Percentiles rank a stretch among this genome's conserved stretches.
Evolutionary conservation across 2,329 filamentous ascomycete genomes (phyloP).

Genomic region (Aspergillus fijiensis): DNA sequence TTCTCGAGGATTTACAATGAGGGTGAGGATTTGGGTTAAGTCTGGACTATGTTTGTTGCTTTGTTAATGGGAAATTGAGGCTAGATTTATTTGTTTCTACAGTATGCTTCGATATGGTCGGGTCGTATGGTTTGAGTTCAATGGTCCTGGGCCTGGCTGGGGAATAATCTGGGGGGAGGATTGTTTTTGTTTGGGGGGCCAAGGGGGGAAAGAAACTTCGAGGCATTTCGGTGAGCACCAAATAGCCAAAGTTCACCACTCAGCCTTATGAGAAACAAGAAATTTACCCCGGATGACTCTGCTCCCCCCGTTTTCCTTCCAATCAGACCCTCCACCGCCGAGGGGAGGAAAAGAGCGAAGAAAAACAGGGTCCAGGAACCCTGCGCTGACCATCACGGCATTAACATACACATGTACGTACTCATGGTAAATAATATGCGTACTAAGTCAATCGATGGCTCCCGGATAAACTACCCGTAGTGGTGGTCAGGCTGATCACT

Average conservation of each 20-base stretch:
- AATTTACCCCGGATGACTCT: neutral
- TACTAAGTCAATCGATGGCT: no score
- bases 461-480: no score
- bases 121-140: neutral
- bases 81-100: no score
- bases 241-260: neutral
- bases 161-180: no score
- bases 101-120: no score
- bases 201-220: neutral
- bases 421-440: no score
- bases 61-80: no score
- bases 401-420: neutral
- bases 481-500: no score
- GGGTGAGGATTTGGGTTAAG: no score
- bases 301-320: neutral
- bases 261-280: neutral
- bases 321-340: neutral
- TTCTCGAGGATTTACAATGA: no score
- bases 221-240: neutral
- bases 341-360: neutral
- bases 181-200: neutral
- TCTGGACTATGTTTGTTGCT: no score
- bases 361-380: neutral
- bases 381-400: neutral
- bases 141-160: neutral